phyloP scores from a whole-genome alignment of 1,284 basidiomycete species.

The Ganoderma lingzhi region DNA sequence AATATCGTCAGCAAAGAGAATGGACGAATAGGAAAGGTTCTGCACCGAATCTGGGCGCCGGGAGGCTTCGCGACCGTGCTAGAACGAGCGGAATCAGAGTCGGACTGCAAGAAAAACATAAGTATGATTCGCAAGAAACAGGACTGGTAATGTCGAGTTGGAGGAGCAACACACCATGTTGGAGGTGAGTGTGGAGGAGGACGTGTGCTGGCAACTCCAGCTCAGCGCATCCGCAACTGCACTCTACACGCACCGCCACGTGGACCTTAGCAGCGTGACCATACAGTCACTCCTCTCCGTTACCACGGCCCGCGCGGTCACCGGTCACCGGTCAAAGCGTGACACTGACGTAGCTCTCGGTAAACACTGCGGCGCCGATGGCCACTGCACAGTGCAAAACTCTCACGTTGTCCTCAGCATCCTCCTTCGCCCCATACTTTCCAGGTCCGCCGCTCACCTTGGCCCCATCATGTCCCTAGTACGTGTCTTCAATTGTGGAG shows the following conservation, averaged over 20 bases:
- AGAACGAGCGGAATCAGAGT: conserved; percentile 44
- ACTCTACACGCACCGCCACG: conserved; percentile 28
- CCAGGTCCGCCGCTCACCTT: not conserved
- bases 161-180: conserved; percentile 40
- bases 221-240: conserved; percentile 15
- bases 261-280: conserved; percentile 23
- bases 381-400: not conserved
- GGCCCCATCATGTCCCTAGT: conserved; percentile 49
- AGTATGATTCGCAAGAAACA: not conserved
- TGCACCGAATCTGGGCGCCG: conserved; percentile 81
- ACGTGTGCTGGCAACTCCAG: conserved; percentile 41
- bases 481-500: conserved; percentile 18
- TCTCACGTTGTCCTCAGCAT: not conserved
- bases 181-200: conserved; percentile 31
- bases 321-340: conserved; percentile 3
- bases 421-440: conserved; percentile 1
- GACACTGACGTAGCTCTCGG: conserved; percentile 28
- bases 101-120: conserved; percentile 38
- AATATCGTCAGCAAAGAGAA: not conserved
- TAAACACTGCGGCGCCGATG: conserved; percentile 10
- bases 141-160: not conserved
- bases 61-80: conserved; percentile 69
- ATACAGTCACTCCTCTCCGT: not conserved
- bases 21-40: conserved; percentile 22
- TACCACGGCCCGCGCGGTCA: not conserved